phyloP scores from a whole-genome alignment of 495 filamentous ascomycete genomes.

The Neurospora intermedia region DNA sequence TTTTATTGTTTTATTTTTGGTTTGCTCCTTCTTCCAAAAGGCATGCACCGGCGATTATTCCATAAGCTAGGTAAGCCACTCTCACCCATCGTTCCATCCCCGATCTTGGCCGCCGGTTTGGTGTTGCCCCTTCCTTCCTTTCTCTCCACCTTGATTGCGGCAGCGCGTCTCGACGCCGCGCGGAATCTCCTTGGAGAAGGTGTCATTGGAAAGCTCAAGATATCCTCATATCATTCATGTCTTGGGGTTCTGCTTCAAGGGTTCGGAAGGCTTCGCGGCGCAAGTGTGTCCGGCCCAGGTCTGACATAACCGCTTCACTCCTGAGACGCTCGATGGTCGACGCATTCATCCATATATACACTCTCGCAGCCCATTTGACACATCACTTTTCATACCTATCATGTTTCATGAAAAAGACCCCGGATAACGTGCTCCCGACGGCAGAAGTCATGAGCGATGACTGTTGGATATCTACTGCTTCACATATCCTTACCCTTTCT shows the following conservation, averaged over 20 bases:
- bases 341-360: background rate
- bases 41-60: background rate
- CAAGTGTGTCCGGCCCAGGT: background rate
- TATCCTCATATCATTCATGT: background rate
- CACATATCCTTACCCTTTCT: background rate
- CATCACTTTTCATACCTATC: background rate
- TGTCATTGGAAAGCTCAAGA: background rate
- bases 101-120: background rate
- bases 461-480: background rate
- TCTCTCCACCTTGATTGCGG: background rate
- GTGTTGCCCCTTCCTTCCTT: background rate
- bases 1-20: background rate
- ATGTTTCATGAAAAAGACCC: background rate
- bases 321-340: background rate
- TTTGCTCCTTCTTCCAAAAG: background rate
- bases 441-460: background rate
- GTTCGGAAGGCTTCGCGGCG: background rate
- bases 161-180: background rate
- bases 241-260: background rate
- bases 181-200: background rate
- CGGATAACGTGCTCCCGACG: background rate
- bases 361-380: background rate
- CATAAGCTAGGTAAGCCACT: background rate
- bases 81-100: background rate
- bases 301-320: background rate